Base-by-base conservation (phyloP, 2,329 filamentous ascomycete species). In the Dactylellina sp. region DNA sequence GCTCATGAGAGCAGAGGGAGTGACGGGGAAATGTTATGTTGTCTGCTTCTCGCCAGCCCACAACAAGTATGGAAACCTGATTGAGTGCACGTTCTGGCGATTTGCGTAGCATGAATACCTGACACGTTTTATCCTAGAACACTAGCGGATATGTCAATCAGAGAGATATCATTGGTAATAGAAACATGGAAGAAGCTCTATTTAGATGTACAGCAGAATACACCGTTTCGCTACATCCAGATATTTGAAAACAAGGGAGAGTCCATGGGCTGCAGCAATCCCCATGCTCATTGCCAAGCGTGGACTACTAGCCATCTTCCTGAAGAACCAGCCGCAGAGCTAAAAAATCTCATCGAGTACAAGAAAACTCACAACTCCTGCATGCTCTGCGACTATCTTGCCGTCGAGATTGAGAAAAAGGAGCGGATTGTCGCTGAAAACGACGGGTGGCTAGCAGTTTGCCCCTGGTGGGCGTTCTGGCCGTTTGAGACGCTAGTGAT, bases 171-270 rank as follows among this genome's bases (percentile, higher is more conserved):
- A 0, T 91, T 92, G 1, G 89, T 97, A 35, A 87, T 99, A 74
- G 85, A 93, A 79, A 92, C 92, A 53, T 99, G 95, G 95, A 95
- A 93, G 2, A 88, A 90, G 75, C 90, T 98, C 77, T 99, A 98
- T 82, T 87, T 89, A 14, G 85, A 89, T 80, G 82, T 98, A 46
- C 89, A 92, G 0, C 86, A 90, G 0, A 84, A 85, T 7, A 93
- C 88, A 77, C 88, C 89, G 83, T 92, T 96, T 79, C 88, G 91
- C 61, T 98, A 96, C 83, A 97, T 99, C 93, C 95, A 99, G 81
- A 98, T 99, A 76, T 99, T 99, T 76, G 95, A 99, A 83, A 99
- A 99, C 84, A 99, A 99, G 83, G 95, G 95, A 57, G 89, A 91
- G 0, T 92, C 94, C 9, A 99, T 99, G 95, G 95, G 95, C 57